Base-by-base conservation (phyloP, 1,284 basidiomycete species). In the Melanopsichium pennsylvanicum region DNA sequence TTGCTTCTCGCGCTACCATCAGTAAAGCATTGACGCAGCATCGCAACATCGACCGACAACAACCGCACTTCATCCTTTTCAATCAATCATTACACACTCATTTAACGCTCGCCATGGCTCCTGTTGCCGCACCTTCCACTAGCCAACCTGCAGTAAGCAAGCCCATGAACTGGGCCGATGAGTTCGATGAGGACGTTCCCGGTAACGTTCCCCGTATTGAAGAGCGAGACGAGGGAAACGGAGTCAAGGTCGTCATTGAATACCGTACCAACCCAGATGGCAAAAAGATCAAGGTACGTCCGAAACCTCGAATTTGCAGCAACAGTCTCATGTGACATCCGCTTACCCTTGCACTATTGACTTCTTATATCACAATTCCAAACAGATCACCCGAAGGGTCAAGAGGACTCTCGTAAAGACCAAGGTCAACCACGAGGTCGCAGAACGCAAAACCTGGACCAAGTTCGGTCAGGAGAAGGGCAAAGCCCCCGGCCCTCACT, bases 391-490 rank as follows among this genome's bases (percentile, higher is more conserved):
- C 12, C 87, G 92, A 63, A 88, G 89, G 74, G 92, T 90, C 77
- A 91, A 91, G 82, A 87, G 93, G 42, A 90, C 89, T 1, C 85
- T 97, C 18, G 89, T 95, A 80, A 94, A 92, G 81, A 89, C 90
- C n/a, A 86, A 92, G 34, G 96, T 98, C 32, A 92, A 94, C 70
- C 93, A 95, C 79, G 86, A 87, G 18, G 93, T 97, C 7, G 96
- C 96, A 0, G 92, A 95, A 82, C 87, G 95, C 41, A 91, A 96
- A 83, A 88, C 87, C 62, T 97, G 93, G 93, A 80, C 88, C 29
- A 98, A 97, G 77, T 99, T 99, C 81, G 95, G 95, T 4, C 85
- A 87, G 74, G 96, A 99, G 83, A 90, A 88, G 82, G 91, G 91
- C 35, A 92, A 88, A 78, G 87, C 90, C 44, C 83, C 90, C 5